phyloP scores from a whole-genome alignment of 2,329 filamentous ascomycete species.

The Fusarium goolgardi region DNA sequence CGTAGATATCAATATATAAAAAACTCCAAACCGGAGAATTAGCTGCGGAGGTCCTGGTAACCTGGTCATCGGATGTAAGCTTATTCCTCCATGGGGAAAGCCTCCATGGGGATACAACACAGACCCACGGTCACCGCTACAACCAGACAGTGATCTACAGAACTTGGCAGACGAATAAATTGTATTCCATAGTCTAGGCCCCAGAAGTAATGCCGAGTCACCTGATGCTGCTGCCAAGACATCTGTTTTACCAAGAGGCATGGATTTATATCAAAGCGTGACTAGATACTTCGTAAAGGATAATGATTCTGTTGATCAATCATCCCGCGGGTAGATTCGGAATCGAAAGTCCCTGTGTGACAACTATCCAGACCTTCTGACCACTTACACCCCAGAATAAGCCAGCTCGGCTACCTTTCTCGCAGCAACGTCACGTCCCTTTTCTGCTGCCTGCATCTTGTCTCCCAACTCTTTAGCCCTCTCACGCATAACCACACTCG shows the following conservation, averaged over 20 bases:
- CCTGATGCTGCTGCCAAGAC: not conserved
- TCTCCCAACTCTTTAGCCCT: not conserved
- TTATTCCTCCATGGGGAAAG: not conserved
- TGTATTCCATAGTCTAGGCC: not conserved
- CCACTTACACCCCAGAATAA: not conserved
- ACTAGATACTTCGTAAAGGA: not conserved
- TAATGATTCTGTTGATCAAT: not conserved
- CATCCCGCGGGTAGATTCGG: not conserved
- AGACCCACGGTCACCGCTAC: conserved; percentile 4
- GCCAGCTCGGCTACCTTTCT: conserved; percentile 10
- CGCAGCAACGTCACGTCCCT: conserved; percentile 8
- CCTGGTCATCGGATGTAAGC: not conserved
- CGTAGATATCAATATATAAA: no score
- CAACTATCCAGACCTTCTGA: not conserved
- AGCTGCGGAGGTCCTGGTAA: not conserved
- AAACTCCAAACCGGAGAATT: not conserved
- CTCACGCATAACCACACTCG: not conserved
- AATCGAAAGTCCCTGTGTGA: not conserved
- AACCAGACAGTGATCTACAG: conserved; percentile 5
- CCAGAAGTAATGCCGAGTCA: not conserved
- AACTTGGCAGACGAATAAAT: not conserved
- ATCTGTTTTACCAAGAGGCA: not conserved
- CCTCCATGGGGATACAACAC: not conserved
- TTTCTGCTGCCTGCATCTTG: not conserved
- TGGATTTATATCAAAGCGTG: not conserved